Evolutionary conservation across 257 asterid species (phyloP), one percentile per base, ranked within the genome.

Genomic region (Plantago ovata): DNA sequence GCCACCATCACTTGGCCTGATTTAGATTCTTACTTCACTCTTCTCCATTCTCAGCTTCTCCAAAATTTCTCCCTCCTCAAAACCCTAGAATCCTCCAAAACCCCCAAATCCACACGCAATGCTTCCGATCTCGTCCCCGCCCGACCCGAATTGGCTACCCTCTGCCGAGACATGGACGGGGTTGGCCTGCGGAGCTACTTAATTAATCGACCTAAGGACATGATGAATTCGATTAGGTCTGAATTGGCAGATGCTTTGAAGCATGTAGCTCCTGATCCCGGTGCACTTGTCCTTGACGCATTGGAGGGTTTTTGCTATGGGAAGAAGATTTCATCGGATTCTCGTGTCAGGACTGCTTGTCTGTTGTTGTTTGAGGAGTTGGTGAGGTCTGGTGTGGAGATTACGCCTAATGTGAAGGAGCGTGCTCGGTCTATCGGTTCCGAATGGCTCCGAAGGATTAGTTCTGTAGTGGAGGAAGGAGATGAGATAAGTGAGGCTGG

Each of bases 131-230:
- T 72, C 14, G 72, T 61, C 20, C 81, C 80, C 6, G 81, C 78
- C 55, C 76, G 87, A 24, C 71, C 76, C 41, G 81, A 84, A 23
- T 60, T 84, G 75, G 73, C 62, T 74, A 56, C 77, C 6, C 61
- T 82, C 10, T 82, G 85, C 24, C 76, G 67, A 64, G 75, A 75
- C 33, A 82, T 75, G 83, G 90, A 84, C 54, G 90, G 83, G 7
- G 15, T 75, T 38, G 85, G 79, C 6, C 60, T 84, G 64, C 56
- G 78, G 13, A 72, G 65, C 42, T 84, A 77, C 68, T 49, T 84
- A 4, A 56, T 73, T 19, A 79, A 75, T 14, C 80, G 78, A 19
- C 83, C 81, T 14, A 84, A 59, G 69, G 85, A 77, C n/a, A n/a
- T n/a, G 20, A 75, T 86, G 72, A 20, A 44, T 3, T 69, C 71